phyloP scores from a whole-genome alignment of 768 basidiomycete species.

The Lactarius quietus region DNA sequence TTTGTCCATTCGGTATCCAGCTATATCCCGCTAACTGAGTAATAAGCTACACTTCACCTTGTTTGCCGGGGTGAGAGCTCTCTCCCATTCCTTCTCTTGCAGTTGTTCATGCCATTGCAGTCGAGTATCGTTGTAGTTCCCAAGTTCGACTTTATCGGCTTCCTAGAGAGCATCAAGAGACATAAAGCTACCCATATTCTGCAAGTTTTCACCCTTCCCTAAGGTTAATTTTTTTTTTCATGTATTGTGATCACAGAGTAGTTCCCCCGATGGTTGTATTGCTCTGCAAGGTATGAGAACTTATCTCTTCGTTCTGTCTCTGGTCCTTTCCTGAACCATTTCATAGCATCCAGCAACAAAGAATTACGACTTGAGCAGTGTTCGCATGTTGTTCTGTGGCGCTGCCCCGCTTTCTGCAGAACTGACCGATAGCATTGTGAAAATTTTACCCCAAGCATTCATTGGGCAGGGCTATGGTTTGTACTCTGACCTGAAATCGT shows the following conservation, averaged over 20 bases:
- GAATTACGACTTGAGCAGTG: constrained; percentile 32
- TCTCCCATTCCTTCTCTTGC: too few relatives aligned
- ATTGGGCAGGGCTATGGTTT: constrained; percentile 62
- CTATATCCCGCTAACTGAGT: neutral
- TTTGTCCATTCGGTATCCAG: neutral
- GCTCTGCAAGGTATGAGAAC: constrained; percentile 31
- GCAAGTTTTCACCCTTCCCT: constrained; percentile 23
- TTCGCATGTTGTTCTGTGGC: constrained; percentile 32
- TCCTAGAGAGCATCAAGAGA: constrained; percentile 34
- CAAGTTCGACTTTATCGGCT: constrained; percentile 34
- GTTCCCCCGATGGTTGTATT: constrained; percentile 34
- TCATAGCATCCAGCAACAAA: constrained; percentile 32
- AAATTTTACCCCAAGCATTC: constrained; percentile 49
- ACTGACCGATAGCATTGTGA: constrained; percentile 40
- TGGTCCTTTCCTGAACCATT: neutral
- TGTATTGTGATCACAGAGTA: constrained; percentile 13
- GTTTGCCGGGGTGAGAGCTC: constrained; percentile 28
- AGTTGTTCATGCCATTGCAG: constrained; percentile 19
- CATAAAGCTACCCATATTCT: constrained; percentile 35
- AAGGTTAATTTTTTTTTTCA: neutral
- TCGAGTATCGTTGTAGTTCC: constrained; percentile 34
- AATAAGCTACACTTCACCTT: constrained; percentile 31
- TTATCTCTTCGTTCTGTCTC: neutral
- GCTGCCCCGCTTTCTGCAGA: constrained; percentile 38
- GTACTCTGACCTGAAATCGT: constrained; percentile 1